phyloP scores from a whole-genome alignment of 2,329 filamentous ascomycete species.

The Diaporthe citri region DNA sequence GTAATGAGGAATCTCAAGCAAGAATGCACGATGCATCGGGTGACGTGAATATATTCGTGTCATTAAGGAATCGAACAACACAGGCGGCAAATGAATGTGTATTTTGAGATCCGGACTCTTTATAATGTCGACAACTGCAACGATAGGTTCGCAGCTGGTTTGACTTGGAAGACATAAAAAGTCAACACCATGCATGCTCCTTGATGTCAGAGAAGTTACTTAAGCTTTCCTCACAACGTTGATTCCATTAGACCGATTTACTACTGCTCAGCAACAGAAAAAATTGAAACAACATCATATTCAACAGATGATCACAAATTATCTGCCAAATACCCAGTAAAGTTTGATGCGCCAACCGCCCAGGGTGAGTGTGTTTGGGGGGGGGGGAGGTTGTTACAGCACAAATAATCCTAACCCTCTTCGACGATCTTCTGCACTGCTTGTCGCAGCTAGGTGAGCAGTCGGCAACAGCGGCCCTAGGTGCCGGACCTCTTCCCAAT shows the following conservation, averaged over 20 bases:
- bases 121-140: too few relatives aligned
- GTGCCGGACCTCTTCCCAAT: not conserved
- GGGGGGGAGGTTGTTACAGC: not conserved
- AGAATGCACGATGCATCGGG: not conserved
- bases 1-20: not conserved
- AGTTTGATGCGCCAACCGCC: not conserved
- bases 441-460: not conserved
- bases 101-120: too few relatives aligned
- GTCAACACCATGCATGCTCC: too few relatives aligned
- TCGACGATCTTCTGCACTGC: not conserved
- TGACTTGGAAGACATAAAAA: too few relatives aligned
- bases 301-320: not conserved
- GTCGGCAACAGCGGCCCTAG: slow-evolving; percentile 35
- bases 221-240: too few relatives aligned
- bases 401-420: not conserved
- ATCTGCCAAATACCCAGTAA: not conserved
- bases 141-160: too few relatives aligned
- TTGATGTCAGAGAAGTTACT: too few relatives aligned
- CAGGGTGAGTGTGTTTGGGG: too few relatives aligned
- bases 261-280: not conserved
- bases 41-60: too few relatives aligned
- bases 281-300: not conserved
- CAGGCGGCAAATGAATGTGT: too few relatives aligned
- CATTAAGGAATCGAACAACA: too few relatives aligned
- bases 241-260: too few relatives aligned